Evolutionary conservation across 176 grass and related monocot genomes (phyloP), one percentile per base, ranked within the genome.

Genomic region (Alloteropsis semialata): DNA sequence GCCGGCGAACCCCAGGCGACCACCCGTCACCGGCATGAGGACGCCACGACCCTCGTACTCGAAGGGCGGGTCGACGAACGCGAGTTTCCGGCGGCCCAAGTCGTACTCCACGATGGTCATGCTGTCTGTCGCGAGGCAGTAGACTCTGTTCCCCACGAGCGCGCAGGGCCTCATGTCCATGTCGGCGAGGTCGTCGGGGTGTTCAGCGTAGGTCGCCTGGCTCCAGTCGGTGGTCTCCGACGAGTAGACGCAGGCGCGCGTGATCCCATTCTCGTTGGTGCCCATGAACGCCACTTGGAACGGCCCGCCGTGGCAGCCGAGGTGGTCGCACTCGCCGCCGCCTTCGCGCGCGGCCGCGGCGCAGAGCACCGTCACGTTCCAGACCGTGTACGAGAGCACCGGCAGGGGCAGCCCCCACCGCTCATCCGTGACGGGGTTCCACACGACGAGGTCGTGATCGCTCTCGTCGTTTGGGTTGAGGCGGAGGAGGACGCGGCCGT

Each of bases 321-420:
- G 74, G 74, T 85, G 83, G 83, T 60, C 28, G 83, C 64, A 85
- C 1, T 18, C 73, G 59, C 81, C 34, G 70, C 58, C 30, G 5
- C 49, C 49, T 14, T 36, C 49, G 29, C 48, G 18, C 48, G 70
- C 50, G 72, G 49, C 34, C 46, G 33, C 59, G 24, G 74, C 63
- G 50, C 82, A 85, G 49, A 85, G 62, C 74, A 85, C 82, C 13
- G 82, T 25, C 49, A 16, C 50, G 50, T 13, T 34, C 73, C 64
- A 77, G 8, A 22, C 0, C 25, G 1, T 8, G 38, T 17, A 18
- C 27, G 8, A 1, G 27, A 9, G 2, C n/a, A 8, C 0, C 27
- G 74, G 64, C 39, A 49, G 0, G 22, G 15, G 8, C 50, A 78
- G 30, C 64, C 8, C 66, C 39, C 22, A 69, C 74, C 43, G 21